Evolutionary conservation across 75 land plant species (phyloP).

Genomic region (Ceratopteris richardii): DNA sequence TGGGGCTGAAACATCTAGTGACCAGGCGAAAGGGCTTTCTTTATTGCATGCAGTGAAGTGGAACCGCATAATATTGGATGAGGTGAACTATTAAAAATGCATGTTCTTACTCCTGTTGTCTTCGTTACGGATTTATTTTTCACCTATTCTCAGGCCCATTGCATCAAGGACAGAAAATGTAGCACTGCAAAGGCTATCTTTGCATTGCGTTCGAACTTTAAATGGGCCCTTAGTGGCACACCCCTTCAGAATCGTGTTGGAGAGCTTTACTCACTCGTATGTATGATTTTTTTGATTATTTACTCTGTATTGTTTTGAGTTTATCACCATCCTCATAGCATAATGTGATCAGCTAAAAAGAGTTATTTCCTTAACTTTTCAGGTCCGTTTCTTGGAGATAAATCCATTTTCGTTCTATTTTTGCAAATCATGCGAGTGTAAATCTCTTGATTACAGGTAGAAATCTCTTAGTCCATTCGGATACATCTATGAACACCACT

Average conservation of each 20-base stretch:
- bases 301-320: neutral
- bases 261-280: constrained; percentile 81
- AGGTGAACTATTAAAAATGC: constrained; percentile 29
- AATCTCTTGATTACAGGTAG: constrained; percentile 60
- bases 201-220: constrained; percentile 55
- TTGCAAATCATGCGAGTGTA: constrained; percentile 84
- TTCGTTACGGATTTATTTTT: too few species aligned
- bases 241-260: constrained; percentile 95
- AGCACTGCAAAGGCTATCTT: constrained; percentile 80
- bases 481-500: constrained; percentile 3
- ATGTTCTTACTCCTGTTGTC: too few species aligned
- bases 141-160: constrained; percentile 80
- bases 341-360: neutral
- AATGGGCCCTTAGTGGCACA: constrained; percentile 94
- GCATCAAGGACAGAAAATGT: constrained; percentile 56
- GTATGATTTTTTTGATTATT: constrained; percentile 3
- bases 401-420: constrained; percentile 70
- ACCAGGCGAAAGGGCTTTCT: constrained; percentile 17
- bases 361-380: constrained; percentile 3
- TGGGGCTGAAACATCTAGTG: constrained; percentile 3
- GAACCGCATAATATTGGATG: constrained; percentile 82
- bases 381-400: constrained; percentile 75
- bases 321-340: neutral
- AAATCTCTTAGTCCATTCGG: neutral
- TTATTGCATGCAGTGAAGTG: constrained; percentile 70